Percentiles rank a stretch among this genome's conserved stretches.
Evolutionary conservation across 352 stramenopile species (phyloP).

Genomic region (Pythium dissimile): DNA sequence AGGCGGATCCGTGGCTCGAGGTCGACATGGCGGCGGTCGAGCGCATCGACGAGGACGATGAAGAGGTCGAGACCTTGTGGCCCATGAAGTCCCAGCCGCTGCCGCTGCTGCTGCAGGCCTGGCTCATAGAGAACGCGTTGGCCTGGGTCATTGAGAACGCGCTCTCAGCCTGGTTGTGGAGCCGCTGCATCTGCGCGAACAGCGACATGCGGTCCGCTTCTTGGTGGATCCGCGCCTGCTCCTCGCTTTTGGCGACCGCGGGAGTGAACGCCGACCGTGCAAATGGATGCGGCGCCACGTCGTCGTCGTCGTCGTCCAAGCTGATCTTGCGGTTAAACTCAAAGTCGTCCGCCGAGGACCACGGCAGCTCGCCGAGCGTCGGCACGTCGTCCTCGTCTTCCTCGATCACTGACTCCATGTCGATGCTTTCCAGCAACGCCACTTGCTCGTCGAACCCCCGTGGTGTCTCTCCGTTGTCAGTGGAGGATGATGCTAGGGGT

Average conservation of each 20-base stretch:
- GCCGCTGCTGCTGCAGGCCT: too few relatives aligned
- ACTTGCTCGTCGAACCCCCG: constrained; percentile 7
- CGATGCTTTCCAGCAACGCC: constrained; percentile 11
- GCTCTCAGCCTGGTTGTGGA: constrained; percentile 19
- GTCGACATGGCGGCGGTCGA: constrained; percentile 14
- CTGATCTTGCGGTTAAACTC: constrained; percentile 20
- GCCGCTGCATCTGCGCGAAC: constrained; percentile 19
- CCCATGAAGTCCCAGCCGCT: constrained; percentile 18
- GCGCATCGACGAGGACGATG: constrained; percentile 8
- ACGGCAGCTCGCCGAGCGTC: constrained; percentile 12
- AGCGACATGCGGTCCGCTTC: constrained; percentile 19
- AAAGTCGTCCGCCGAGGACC: too few relatives aligned
- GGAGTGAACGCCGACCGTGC: constrained; percentile 13
- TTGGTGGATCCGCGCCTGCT: constrained; percentile 11
- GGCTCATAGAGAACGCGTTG: constrained; percentile 19
- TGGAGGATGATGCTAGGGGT: constrained; percentile 9
- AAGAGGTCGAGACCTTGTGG: constrained; percentile 9
- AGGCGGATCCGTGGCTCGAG: constrained; percentile 8
- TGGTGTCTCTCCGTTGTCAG: background rate
- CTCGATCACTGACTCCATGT: constrained; percentile 18
- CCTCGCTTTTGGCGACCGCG: constrained; percentile 9
- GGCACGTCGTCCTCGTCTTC: constrained; percentile 20
- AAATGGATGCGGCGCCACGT: background rate
- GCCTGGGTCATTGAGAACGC: constrained; percentile 20
- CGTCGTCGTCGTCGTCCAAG: constrained; percentile 3